Base-by-base conservation (phyloP, 2,329 filamentous ascomycete species). In the Pestalotiopsis sp. region DNA sequence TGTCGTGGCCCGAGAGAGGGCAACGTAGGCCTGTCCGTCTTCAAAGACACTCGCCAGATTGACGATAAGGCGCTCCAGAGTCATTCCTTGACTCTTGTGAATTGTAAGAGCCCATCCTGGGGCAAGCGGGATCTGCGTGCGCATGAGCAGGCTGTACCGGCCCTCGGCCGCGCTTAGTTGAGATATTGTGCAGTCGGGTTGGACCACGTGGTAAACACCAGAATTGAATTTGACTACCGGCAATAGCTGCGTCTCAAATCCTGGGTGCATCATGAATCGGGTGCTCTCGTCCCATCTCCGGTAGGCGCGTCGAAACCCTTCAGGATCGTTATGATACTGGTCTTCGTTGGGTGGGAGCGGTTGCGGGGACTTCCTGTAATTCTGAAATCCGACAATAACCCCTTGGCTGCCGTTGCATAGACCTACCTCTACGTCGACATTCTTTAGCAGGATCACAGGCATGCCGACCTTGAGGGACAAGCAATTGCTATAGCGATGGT, bases 81-180 rank as follows among this genome's bases (percentile, higher is more conserved):
- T 90, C 82, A 90, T 86, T 3, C 89, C 88, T 77, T 91, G 87
- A 3, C 83, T 83, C 75, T 90, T 91, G 75, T 92, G 90, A 1
- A 90, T 85, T 0, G 85, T 91, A 72, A 91, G 84, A 0, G 89
- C 90, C 86, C 89, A 92, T 0, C 85, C 90, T 0, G 88, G 81
- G 1, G 83, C 78, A 0, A 92, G 80, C 0, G 90, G 90, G 5
- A 91, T 82, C 73, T 91, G 89, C 0, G 88, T 89, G 20, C 90
- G 81, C 0, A 81, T 80, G 0, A 90, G 74, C 0, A 85, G 72
- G 41, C 81, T 84, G 70, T 84, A 85, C 0, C 86, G 85, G 61
- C 74, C 25, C 2, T 78, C 75, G 45, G 82, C 78, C 2, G 86
- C 86, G 0, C 86, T 70, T 1, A 62, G 3, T 64, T 85, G 79